Percentiles rank a stretch among this genome's conserved stretches.
Conservation (phyloP, 805 yeast species). For the Candida dendrica region DNA sequence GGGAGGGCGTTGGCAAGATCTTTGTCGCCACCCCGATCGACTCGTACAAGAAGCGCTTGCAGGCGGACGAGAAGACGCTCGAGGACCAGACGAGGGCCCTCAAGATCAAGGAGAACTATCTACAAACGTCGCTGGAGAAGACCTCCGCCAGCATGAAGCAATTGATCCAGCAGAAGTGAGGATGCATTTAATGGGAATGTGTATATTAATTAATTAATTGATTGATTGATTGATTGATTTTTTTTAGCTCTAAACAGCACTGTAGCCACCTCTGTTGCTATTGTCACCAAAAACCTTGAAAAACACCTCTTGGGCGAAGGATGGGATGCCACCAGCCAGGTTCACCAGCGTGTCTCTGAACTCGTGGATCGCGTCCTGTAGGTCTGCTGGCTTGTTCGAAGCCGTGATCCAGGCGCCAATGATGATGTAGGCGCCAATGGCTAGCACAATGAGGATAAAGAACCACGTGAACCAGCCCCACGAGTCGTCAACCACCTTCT, state of each 20-base stretch:
- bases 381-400: conserved; percentile 57
- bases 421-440: conserved; percentile 63
- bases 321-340: conserved; percentile 52
- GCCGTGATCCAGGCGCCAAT: conserved; percentile 73
- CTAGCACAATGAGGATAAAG: conserved; percentile 65
- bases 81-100: conserved; percentile 55
- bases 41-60: conserved; percentile 41
- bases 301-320: conserved; percentile 59
- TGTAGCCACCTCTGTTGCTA: conserved; percentile 76
- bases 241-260: conserved; percentile 69
- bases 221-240: too few species aligned
- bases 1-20: conserved; percentile 83
- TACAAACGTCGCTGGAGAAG: conserved; percentile 71
- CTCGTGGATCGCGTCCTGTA: conserved; percentile 68
- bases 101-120: conserved; percentile 61
- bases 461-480: conserved; percentile 85
- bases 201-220: too few species aligned
- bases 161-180: conserved; percentile 4
- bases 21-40: conserved; percentile 40
- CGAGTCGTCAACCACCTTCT: conserved; percentile 25
- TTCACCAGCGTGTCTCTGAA: conserved; percentile 62
- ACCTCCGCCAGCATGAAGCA: conserved; percentile 58
- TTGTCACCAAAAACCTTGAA: conserved; percentile 56
- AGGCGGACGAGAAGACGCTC: conserved; percentile 44
- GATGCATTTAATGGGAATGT: too few species aligned